Conservation (phyloP, 2,329 filamentous ascomycete species). For the Trichoderma sp. region DNA sequence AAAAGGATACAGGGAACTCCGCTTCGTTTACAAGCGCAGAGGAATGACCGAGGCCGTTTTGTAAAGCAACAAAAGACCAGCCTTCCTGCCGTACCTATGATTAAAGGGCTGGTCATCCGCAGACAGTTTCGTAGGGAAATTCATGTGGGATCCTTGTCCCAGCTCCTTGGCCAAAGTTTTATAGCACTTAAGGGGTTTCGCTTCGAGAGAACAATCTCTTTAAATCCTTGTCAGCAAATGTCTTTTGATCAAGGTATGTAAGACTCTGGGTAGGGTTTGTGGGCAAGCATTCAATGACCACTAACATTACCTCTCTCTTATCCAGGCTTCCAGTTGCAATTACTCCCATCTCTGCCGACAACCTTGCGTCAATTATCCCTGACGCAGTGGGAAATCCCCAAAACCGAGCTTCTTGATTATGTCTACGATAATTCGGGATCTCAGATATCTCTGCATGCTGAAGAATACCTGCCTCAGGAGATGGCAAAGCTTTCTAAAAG, state of each 20-base stretch:
- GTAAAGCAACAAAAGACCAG: not conserved
- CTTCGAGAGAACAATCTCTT: constrained; percentile 1
- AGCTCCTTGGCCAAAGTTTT: not conserved
- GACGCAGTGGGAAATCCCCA: constrained; percentile 5
- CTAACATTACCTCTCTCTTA: not conserved
- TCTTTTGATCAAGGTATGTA: not conserved
- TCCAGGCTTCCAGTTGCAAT: not conserved
- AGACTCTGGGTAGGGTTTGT: not conserved
- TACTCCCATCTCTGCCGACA: constrained; percentile 3
- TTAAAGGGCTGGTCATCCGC: constrained; percentile 10
- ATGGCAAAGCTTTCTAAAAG: constrained; percentile 13
- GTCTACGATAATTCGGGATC: not conserved
- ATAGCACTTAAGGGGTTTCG: constrained; percentile 7
- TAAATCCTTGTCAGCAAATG: not conserved
- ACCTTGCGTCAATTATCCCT: constrained; percentile 7
- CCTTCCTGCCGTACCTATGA: not conserved
- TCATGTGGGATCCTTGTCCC: not conserved
- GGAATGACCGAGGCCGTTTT: not conserved
- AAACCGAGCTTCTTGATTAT: not conserved
- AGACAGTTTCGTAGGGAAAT: constrained; percentile 5
- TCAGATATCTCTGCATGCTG: not conserved
- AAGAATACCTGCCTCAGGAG: not conserved
- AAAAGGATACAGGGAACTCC: constrained; percentile 1
- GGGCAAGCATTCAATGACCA: not conserved
- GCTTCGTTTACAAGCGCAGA: not conserved